Evolutionary conservation across 192 early-diverging fungal genomes (phyloP).

Genomic region (Podila epicladia): DNA sequence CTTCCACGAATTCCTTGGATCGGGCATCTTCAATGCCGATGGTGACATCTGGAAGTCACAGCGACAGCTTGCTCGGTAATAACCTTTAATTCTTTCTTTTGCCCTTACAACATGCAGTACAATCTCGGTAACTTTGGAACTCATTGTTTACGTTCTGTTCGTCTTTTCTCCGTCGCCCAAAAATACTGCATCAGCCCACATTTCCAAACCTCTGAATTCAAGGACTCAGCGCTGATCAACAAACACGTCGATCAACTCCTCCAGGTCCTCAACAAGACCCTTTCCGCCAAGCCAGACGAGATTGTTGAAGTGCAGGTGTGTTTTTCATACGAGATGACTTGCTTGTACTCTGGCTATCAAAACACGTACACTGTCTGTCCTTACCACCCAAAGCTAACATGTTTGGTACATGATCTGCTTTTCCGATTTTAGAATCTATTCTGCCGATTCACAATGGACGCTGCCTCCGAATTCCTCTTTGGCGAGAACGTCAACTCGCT

Average conservation of each 20-base stretch:
- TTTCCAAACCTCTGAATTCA: constrained; percentile 48
- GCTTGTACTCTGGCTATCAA: not conserved
- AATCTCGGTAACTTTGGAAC: not conserved
- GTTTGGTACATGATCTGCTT: not conserved
- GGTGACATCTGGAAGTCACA: constrained; percentile 71
- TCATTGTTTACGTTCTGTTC: not conserved
- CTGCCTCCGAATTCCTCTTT: constrained; percentile 44
- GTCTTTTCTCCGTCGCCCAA: not conserved
- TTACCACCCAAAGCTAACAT: too few species aligned
- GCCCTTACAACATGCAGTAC: not conserved
- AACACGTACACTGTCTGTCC: too few species aligned
- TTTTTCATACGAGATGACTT: not conserved
- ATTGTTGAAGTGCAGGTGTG: constrained; percentile 33
- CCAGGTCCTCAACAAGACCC: constrained; percentile 20
- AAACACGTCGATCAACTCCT: constrained; percentile 35
- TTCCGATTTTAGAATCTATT: constrained; percentile 10
- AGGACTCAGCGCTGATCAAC: constrained; percentile 37
- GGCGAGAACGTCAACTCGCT: constrained; percentile 34
- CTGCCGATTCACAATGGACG: constrained; percentile 41
- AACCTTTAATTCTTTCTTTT: not conserved
- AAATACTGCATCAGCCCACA: constrained; percentile 17
- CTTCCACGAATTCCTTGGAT: constrained; percentile 65
- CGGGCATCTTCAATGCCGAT: constrained; percentile 79
- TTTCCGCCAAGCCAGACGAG: constrained; percentile 13
- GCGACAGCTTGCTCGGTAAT: constrained; percentile 58